phyloP scores from a whole-genome alignment of 768 basidiomycete species.

The Coprinopsis cinerea region DNA sequence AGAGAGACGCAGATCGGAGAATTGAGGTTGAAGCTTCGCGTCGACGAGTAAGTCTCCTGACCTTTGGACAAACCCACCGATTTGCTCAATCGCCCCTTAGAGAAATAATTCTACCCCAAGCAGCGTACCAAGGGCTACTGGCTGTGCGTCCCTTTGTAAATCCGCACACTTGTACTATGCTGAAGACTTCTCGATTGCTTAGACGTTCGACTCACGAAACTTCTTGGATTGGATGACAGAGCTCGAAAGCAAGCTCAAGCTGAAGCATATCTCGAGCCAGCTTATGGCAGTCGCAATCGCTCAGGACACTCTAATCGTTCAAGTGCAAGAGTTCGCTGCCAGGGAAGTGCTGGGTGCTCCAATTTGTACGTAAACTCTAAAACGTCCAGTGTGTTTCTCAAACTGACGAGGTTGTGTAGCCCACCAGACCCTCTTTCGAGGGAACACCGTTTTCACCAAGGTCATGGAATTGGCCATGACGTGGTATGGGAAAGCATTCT shows the following conservation, averaged over 20 bases:
- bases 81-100: conserved; percentile 29
- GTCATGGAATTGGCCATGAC: conserved; percentile 76
- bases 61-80: not conserved
- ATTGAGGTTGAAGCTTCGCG: conserved; percentile 61
- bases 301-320: conserved; percentile 55
- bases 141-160: conserved; percentile 34
- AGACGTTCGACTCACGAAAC: conserved; percentile 56
- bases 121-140: conserved; percentile 55
- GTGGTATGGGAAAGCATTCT: conserved; percentile 74
- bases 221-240: conserved; percentile 72
- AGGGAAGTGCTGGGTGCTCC: conserved; percentile 67
- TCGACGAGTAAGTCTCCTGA: conserved; percentile 58
- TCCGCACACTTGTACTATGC: not conserved
- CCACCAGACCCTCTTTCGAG: conserved; percentile 69
- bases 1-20: conserved; percentile 67
- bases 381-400: not conserved
- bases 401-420: conserved; percentile 35
- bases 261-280: conserved; percentile 56
- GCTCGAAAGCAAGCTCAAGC: conserved; percentile 58
- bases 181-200: conserved; percentile 10
- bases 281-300: conserved; percentile 67
- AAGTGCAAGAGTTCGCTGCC: conserved; percentile 64
- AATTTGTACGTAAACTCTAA: conserved; percentile 41
- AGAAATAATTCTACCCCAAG: conserved; percentile 72
- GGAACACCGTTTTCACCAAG: conserved; percentile 63